Evolutionary conservation across 768 basidiomycete genomes (phyloP).

Genomic region (Mycena belliarum): DNA sequence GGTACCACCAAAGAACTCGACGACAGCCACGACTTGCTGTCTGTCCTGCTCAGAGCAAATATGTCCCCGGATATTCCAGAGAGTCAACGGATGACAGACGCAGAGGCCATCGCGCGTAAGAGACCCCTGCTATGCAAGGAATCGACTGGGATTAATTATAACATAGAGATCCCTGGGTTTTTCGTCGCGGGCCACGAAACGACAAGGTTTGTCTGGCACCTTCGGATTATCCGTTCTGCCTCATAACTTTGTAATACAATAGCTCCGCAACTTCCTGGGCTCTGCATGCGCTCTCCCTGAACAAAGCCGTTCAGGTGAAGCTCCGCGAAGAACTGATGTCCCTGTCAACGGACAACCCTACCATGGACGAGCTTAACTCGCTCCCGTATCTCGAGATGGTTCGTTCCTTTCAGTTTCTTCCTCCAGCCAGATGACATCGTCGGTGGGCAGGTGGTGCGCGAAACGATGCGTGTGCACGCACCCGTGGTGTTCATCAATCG

Average conservation of each 20-base stretch:
- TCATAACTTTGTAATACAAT: no score
- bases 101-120: slow-evolving; percentile 40
- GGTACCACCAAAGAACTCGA: slow-evolving; percentile 19
- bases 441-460: background rate
- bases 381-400: slow-evolving; percentile 18
- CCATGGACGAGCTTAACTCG: no score
- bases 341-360: slow-evolving; percentile 35
- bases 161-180: slow-evolving; percentile 35
- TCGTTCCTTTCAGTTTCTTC: background rate
- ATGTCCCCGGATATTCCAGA: slow-evolving; percentile 47
- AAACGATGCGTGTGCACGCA: background rate
- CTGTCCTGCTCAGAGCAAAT: slow-evolving; percentile 50
- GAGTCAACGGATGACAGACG: slow-evolving; percentile 44
- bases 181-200: slow-evolving; percentile 36
- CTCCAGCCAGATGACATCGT: background rate
- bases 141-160: no score
- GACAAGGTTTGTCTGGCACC: background rate
- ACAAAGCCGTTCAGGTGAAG: slow-evolving; percentile 39
- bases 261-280: slow-evolving; percentile 35
- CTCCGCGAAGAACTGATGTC: slow-evolving; percentile 45
- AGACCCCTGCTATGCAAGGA: background rate
- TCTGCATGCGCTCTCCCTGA: slow-evolving; percentile 39
- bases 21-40: slow-evolving; percentile 45
- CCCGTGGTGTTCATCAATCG: background rate
- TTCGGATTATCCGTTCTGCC: no score